phyloP scores from a whole-genome alignment of 768 basidiomycete genomes.

The Leccinum sublutescens region DNA sequence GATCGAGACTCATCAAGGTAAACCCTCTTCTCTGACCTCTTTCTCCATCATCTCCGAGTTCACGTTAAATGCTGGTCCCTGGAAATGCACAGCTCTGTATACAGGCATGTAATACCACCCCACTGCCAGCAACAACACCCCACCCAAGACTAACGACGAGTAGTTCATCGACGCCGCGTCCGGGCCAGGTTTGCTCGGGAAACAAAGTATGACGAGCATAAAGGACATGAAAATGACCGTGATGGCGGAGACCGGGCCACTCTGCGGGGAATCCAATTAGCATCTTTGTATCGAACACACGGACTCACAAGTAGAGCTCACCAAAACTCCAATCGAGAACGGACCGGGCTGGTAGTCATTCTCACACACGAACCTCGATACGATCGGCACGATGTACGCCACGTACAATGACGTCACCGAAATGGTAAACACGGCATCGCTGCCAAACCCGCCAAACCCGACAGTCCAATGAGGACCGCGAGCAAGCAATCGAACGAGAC shows the following conservation, averaged over 20 bases:
- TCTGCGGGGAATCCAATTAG: conserved; percentile 32
- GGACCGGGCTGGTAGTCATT: conserved; percentile 46
- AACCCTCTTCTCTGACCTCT: not conserved
- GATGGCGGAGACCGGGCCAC: conserved; percentile 49
- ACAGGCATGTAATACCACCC: conserved; percentile 65
- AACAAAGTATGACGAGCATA: conserved; percentile 58
- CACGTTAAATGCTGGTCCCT: conserved; percentile 52
- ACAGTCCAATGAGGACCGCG: conserved; percentile 47
- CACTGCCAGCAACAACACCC: conserved; percentile 53
- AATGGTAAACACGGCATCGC: conserved; percentile 56
- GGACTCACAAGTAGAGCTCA: conserved; percentile 6
- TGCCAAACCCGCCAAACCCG: conserved; percentile 49
- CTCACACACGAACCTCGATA: conserved; percentile 43
- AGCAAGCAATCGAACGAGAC: conserved; percentile 49
- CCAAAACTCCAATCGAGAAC: conserved; percentile 42
- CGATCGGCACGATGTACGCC: conserved; percentile 46
- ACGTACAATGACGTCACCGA: conserved; percentile 44
- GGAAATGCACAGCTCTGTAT: conserved; percentile 66
- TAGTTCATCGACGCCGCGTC: conserved; percentile 63
- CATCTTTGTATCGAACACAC: not conserved
- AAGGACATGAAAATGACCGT: conserved; percentile 65
- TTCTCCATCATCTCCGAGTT: conserved; percentile 5
- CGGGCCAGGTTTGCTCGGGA: conserved; percentile 51
- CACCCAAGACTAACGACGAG: conserved; percentile 62
- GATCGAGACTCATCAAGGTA: not conserved